Percentiles rank a stretch among this genome's conserved stretches.
Evolutionary conservation across 2,329 filamentous ascomycete species (phyloP).

Genomic region (Cladosporium cucumerinum): DNA sequence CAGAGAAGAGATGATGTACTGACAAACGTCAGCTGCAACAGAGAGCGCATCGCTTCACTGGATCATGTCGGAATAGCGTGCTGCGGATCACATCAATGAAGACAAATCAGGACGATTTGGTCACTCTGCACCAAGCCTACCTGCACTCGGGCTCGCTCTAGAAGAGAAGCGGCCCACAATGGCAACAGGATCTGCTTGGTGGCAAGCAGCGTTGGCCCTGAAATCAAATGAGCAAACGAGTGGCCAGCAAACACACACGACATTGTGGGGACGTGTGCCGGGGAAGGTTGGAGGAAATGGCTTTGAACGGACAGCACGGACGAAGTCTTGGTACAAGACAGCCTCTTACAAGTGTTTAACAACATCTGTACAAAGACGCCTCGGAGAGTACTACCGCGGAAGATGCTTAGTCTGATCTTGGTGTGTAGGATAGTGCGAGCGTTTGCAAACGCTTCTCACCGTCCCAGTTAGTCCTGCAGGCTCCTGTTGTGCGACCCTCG

Average conservation of each 20-base stretch:
- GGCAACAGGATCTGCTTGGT: neutral
- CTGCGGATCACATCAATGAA: neutral
- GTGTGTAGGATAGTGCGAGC: neutral
- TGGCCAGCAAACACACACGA: neutral
- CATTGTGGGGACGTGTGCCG: neutral
- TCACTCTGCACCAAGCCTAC: neutral
- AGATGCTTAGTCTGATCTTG: neutral
- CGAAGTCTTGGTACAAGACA: neutral
- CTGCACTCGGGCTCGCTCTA: too few species aligned
- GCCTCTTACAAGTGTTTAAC: neutral
- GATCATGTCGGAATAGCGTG: neutral
- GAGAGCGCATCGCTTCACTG: neutral
- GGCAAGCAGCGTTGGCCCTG: neutral
- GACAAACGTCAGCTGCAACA: neutral
- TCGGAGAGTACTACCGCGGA: constrained; percentile 1
- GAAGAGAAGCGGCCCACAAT: neutral
- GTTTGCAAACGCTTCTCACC: neutral
- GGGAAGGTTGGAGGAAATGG: neutral
- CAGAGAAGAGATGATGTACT: neutral
- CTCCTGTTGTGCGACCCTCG: neutral
- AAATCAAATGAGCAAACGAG: neutral
- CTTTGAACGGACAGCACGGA: neutral
- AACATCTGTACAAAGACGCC: neutral
- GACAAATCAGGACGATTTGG: neutral
- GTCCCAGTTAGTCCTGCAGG: neutral